A percentile compares a stretch with the other conserved stretches of the same genome.
Evolutionary conservation across 495 filamentous ascomycete species (phyloP).

Genomic region (Penicillium daleae): DNA sequence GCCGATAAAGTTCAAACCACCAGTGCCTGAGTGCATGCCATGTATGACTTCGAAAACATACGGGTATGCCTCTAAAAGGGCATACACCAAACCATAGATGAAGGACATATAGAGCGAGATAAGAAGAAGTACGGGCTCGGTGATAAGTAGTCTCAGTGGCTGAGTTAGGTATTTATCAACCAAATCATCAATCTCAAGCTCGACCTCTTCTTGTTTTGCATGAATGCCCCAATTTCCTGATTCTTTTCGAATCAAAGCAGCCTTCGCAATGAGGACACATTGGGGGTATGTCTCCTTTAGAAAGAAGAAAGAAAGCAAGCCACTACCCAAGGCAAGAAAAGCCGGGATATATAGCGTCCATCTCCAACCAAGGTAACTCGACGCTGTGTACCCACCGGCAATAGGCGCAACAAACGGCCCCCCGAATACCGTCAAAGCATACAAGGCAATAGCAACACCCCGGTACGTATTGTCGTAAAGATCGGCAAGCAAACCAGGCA

Average conservation of each 20-base stretch:
- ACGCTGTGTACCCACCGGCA: conserved; percentile 49
- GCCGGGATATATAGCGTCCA: conserved; percentile 53
- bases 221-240: conserved; percentile 52
- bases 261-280: conserved; percentile 45
- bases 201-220: conserved; percentile 53
- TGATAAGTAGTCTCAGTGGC: conserved; percentile 48
- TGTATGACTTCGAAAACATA: conserved; percentile 44
- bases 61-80: conserved; percentile 48
- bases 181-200: conserved; percentile 41
- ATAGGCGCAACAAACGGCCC: conserved; percentile 54
- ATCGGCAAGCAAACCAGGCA: conserved; percentile 56
- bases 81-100: conserved; percentile 51
- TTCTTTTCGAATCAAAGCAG: conserved; percentile 39
- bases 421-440: conserved; percentile 53
- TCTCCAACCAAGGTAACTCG: conserved; percentile 48
- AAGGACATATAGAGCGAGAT: conserved; percentile 53
- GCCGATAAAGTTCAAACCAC: conserved; percentile 44
- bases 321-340: conserved; percentile 38
- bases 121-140: conserved; percentile 50
- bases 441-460: conserved; percentile 54
- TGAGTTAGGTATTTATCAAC: conserved; percentile 47
- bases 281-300: conserved; percentile 47
- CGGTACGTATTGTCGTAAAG: conserved; percentile 53
- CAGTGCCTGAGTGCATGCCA: conserved; percentile 40
- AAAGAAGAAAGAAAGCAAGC: conserved; percentile 32